Conservation (phyloP, 2,329 filamentous ascomycete genomes). For the Cadophora malorum region DNA sequence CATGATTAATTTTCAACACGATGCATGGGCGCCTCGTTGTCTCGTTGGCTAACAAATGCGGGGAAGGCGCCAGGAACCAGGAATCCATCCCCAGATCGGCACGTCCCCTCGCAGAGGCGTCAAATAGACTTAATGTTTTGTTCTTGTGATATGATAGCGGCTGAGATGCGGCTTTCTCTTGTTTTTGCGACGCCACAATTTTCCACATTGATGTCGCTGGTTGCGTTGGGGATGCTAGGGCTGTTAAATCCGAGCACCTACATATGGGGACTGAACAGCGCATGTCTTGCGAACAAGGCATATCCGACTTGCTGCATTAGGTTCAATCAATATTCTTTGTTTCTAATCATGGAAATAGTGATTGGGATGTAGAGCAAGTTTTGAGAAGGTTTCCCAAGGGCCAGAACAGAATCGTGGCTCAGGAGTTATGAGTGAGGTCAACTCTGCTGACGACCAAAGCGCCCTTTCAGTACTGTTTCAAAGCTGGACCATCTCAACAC, state of each 20-base stretch:
- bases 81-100: background rate
- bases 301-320: slow-evolving; percentile 6
- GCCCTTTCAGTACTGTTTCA: no score
- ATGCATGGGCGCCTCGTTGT: background rate
- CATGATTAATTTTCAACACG: background rate
- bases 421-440: background rate
- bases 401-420: background rate
- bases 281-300: background rate
- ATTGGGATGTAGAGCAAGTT: background rate
- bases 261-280: background rate
- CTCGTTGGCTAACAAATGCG: background rate
- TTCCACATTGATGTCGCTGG: background rate
- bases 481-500: background rate
- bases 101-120: background rate
- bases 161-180: slow-evolving; percentile 9
- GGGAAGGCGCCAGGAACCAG: slow-evolving; percentile 12
- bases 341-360: background rate
- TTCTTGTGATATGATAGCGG: slow-evolving; percentile 12
- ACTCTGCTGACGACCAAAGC: background rate
- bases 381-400: background rate
- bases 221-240: background rate
- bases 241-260: slow-evolving; percentile 7
- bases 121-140: background rate
- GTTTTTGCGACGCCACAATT: slow-evolving; percentile 4
- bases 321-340: background rate